phyloP scores from a whole-genome alignment of 331 rosid genomes.

The Quercus lobata region DNA sequence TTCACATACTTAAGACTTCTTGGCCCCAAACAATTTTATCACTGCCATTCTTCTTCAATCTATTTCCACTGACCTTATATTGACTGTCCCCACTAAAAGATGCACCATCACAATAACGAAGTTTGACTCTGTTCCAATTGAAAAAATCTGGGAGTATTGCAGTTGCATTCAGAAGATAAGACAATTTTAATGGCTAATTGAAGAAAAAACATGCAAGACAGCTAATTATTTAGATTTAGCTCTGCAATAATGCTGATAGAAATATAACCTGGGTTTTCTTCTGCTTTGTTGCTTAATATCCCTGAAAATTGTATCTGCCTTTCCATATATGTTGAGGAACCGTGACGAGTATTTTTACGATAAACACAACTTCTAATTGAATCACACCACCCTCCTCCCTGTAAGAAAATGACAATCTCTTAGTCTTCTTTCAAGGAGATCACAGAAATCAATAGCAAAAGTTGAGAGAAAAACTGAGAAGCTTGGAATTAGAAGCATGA shows the following conservation, averaged over 20 bases:
- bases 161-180: not conserved
- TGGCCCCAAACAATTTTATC: not conserved
- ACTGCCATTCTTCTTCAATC: not conserved
- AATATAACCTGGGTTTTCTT: slow-evolving; percentile 70
- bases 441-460: not conserved
- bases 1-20: too few relatives aligned
- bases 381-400: slow-evolving; percentile 96
- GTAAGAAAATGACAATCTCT: slow-evolving; percentile 16
- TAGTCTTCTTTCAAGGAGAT: not conserved
- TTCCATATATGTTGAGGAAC: slow-evolving; percentile 74
- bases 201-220: not conserved
- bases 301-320: slow-evolving; percentile 68
- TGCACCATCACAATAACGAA: slow-evolving; percentile 91
- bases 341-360: slow-evolving; percentile 87
- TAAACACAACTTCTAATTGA: slow-evolving; percentile 59
- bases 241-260: not conserved
- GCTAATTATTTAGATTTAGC: not conserved
- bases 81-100: slow-evolving; percentile 76
- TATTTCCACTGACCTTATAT: slow-evolving; percentile 43
- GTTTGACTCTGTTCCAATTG: slow-evolving; percentile 87
- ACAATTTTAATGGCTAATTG: not conserved
- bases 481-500: too few relatives aligned
- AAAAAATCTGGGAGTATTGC: slow-evolving; percentile 60
- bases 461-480: too few relatives aligned
- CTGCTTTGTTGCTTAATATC: slow-evolving; percentile 67